Evolutionary conservation across 1,284 basidiomycete species (phyloP).

Genomic region (Papiliotrema flavescens): DNA sequence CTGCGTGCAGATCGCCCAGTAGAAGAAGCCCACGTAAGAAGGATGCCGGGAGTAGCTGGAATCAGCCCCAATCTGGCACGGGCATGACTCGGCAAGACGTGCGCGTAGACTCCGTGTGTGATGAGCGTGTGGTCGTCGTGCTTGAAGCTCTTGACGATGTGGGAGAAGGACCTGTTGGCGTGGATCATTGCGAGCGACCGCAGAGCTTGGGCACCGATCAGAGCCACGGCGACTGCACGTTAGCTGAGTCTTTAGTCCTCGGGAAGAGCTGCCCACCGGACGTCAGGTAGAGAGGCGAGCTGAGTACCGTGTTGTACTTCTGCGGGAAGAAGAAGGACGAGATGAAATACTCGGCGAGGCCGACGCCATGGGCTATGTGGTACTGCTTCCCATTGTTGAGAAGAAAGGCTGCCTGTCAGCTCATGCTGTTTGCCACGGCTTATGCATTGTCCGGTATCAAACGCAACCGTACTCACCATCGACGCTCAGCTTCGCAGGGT

Average conservation of each 20-base stretch:
- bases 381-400: constrained; percentile 87
- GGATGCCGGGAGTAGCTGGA: constrained; percentile 85
- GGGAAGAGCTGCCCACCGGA: constrained; percentile 12
- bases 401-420: constrained; percentile 69
- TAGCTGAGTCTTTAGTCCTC: neutral
- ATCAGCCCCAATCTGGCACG: neutral
- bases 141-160: constrained; percentile 69
- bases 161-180: constrained; percentile 88
- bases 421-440: no score
- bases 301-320: constrained; percentile 24
- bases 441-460: no score
- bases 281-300: constrained; percentile 46
- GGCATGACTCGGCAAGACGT: constrained; percentile 32
- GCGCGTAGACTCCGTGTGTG: constrained; percentile 81
- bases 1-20: constrained; percentile 87
- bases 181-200: constrained; percentile 94
- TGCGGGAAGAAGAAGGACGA: constrained; percentile 60
- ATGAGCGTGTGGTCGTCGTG: constrained; percentile 72
- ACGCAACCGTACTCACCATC: constrained; percentile 65
- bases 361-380: constrained; percentile 75
- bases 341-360: constrained; percentile 75
- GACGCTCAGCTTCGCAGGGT: constrained; percentile 82
- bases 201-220: constrained; percentile 69
- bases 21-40: constrained; percentile 95
- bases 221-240: constrained; percentile 45